These are phyloP conservation scores for Bipolaris oryzae DNA, from an alignment of 2,329 filamentous ascomycete genomes.

Conservation along the genomic window DNA sequence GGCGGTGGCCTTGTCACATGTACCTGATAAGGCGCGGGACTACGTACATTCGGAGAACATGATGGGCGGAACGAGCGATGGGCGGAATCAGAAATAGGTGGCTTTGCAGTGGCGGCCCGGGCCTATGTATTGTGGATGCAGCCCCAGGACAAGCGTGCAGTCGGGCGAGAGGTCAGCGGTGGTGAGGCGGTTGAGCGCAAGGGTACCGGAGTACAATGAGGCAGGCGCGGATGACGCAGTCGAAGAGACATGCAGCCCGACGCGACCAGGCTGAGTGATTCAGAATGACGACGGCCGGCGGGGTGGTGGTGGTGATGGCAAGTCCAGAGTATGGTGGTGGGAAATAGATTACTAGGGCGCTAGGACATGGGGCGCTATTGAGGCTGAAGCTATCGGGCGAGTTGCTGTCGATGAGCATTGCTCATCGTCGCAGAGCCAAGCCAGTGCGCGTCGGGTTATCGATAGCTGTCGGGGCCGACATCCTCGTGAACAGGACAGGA, in stretches of 20 bases:
- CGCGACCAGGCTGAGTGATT: conserved; percentile 11
- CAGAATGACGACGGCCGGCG: not conserved
- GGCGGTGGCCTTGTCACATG: conserved; percentile 40
- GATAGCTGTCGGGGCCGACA: conserved; percentile 15
- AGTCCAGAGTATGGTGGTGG: conserved; percentile 4
- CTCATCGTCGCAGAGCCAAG: conserved; percentile 17
- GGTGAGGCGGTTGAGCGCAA: conserved; percentile 36
- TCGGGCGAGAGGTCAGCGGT: conserved; percentile 35
- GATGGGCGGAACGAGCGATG: conserved; percentile 24
- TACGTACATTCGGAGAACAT: conserved; percentile 92
- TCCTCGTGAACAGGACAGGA: conserved; percentile 14
- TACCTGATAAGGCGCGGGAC: conserved; percentile 36
- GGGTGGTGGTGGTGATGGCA: not conserved
- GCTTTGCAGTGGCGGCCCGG: conserved; percentile 25
- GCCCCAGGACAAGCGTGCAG: conserved; percentile 27
- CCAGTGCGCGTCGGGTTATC: conserved; percentile 22
- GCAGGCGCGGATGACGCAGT: conserved; percentile 42
- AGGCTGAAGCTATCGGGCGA: conserved; percentile 9
- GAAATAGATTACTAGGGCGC: conserved; percentile 11
- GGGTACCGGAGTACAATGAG: conserved; percentile 28
- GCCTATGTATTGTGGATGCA: conserved; percentile 29
- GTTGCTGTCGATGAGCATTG: conserved; percentile 6
- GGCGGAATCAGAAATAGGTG: conserved; percentile 26
- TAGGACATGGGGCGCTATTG: conserved; percentile 9
- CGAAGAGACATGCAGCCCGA: conserved; percentile 36